Evolutionary conservation across 192 early-diverging fungal genomes (phyloP).

Genomic region (Backusella sp.): DNA sequence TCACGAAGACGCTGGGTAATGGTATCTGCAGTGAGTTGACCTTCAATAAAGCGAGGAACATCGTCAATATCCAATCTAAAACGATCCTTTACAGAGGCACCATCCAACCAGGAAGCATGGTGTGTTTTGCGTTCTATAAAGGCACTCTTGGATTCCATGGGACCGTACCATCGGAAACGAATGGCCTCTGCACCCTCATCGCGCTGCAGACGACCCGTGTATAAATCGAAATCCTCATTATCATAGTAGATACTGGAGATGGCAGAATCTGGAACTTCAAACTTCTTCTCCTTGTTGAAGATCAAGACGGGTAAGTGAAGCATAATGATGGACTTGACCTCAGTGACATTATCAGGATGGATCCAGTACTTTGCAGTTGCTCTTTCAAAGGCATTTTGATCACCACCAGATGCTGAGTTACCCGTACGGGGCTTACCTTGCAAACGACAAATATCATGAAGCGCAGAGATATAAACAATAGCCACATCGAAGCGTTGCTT

Average conservation of each 20-base stretch:
- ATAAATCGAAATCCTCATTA: conserved; percentile 35
- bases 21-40: conserved; percentile 41
- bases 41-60: conserved; percentile 17
- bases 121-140: conserved; percentile 41
- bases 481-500: conserved; percentile 88
- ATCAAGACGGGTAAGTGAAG: conserved; percentile 45
- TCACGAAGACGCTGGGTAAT: conserved; percentile 61
- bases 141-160: conserved; percentile 27
- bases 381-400: conserved; percentile 69
- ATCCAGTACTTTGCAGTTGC: conserved; percentile 63
- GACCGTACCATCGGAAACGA: conserved; percentile 41
- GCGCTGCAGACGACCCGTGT: conserved; percentile 37
- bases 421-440: conserved; percentile 36
- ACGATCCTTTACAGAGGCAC: conserved; percentile 38
- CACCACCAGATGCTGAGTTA: conserved; percentile 36
- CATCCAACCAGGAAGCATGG: conserved; percentile 35
- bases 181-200: conserved; percentile 40
- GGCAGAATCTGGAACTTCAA: conserved; percentile 38
- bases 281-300: conserved; percentile 43
- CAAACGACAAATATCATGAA: conserved; percentile 23
- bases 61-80: conserved; percentile 30
- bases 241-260: conserved; percentile 40
- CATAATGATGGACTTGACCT: conserved; percentile 42
- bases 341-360: conserved; percentile 39
- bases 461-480: conserved; percentile 52